Evolutionary conservation across 2,329 filamentous ascomycete species (phyloP), one percentile per base, ranked within the genome.

Genomic region (Fusarium devonianum): DNA sequence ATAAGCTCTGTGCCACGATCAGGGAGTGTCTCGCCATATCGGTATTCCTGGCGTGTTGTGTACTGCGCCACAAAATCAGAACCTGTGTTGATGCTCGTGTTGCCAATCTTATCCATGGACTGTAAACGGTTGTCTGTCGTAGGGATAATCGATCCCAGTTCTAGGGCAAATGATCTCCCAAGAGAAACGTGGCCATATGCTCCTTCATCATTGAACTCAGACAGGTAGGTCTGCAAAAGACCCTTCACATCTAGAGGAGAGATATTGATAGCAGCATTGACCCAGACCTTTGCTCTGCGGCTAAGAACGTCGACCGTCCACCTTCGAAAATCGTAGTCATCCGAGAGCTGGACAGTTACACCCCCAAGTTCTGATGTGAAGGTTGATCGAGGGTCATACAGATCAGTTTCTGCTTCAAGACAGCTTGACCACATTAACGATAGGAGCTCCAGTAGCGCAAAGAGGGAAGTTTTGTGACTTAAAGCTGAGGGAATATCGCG

Each of bases 11-110:
- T 78, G 50, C 87, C 85, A 53, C 86, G 83, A 49, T 88, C 86
- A 2, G 87, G 84, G 26, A 89, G 75, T 3, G 85, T 82, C 68
- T 96, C 91, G 9, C 91, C 85, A 67, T 93, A 93, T 47, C 92
- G 86, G 71, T 99, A 99, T 67, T 96, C 92, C 69, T 99, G 95
- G 26, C 94, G 88, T 18, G 92, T 95, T 4, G 93, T 97, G 69
- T 99, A 99, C 67, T 99, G 93, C 2, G 94, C 92, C 67, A 99
- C 85, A 64, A 99, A 96, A 69, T 97, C 93, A 3, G 94, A 97
- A 1, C 90, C 92, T 9, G 92, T 92, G 69, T 97, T 96, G 69
- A 97, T 87, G 55, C 84, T 84, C 43, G 84, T 84, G 36, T 87
- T 84, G 13, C 88, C 86, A 56, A 89, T 82, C 25, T 81, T 82